A percentile compares a stretch with the other conserved stretches of the same genome.
Conservation (phyloP, 2,329 filamentous ascomycete genomes). For the Claviceps pusilla region DNA sequence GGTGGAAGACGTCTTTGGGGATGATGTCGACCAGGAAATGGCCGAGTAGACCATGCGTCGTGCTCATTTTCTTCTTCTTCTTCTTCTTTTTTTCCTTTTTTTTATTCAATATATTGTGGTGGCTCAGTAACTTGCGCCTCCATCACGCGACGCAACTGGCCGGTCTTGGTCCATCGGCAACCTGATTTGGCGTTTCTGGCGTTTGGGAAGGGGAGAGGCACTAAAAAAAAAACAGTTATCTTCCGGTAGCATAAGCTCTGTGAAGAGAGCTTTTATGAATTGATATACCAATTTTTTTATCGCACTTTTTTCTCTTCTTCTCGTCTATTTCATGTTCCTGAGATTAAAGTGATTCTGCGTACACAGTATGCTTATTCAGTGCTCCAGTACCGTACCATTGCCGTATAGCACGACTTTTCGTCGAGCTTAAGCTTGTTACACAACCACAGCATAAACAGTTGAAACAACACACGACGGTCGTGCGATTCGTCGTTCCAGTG, state of each 20-base stretch:
- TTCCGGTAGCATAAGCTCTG: background rate
- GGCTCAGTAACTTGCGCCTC: background rate
- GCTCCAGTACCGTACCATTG: background rate
- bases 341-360: background rate
- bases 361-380: background rate
- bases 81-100: background rate
- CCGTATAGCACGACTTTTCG: background rate
- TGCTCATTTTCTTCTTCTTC: background rate
- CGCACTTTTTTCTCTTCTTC: background rate
- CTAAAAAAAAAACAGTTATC: background rate
- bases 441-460: too few relatives aligned
- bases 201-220: background rate
- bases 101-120: background rate
- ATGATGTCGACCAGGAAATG: constrained; percentile 42
- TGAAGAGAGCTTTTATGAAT: background rate
- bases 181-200: constrained; percentile 6
- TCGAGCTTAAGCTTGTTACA: too few relatives aligned
- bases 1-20: constrained; percentile 40
- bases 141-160: background rate
- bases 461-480: background rate
- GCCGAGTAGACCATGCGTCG: constrained; percentile 23
- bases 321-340: background rate
- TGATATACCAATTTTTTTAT: background rate
- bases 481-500: background rate
- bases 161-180: too few relatives aligned